Base-by-base conservation (phyloP, 768 basidiomycete species). In the Chalciporus pseudorubinellus region DNA sequence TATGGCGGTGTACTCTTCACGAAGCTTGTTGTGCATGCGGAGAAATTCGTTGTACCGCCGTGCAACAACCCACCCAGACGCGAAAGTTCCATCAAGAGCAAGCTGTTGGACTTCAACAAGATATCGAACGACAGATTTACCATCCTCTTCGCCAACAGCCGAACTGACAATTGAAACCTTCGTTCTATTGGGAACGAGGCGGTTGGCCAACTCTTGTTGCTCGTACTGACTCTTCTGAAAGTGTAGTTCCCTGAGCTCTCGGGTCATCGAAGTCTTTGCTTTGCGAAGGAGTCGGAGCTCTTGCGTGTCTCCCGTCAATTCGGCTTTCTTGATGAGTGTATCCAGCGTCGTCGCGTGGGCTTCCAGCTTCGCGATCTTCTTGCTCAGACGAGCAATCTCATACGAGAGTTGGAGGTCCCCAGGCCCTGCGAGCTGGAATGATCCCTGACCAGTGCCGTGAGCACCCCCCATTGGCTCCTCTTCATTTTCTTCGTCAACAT, bases 141-240 rank as follows among this genome's bases (percentile, higher is more conserved):
- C 92, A 39, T 83, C 84, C 53, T 92, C 91, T 48, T 93, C 89
- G 1, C 84, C 86, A 1, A 84, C 78, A 1, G 91, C 82, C 6
- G 91, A 92, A 52, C 82, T 92, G 14, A 91, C 84, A 39, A 99
- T 92, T 3, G 81, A 77, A n/a, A 95, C 85, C 54, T 75, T 81
- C 4, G 94, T 98, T 26, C 91, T 79, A 20, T 89, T 85, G 2
- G 93, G 87, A 20, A 92, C 72, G 3, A 98, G 80, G 16, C 88
- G 80, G 62, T 94, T 97, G 20, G 91, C 90, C n/a, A 82, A 76
- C 63, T 97, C 93, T 68, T 98, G 95, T 63, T 92, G 89, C 64
- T 95, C 90, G 64, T 92, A 98, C 63, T 98, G 95, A 11, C 80
- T 78, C 70, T 88, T 92, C 70, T 97, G 95, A 69, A 98, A 97